Percentiles rank a stretch among this genome's conserved stretches.
These are phyloP conservation scores for Candida coquimbonensis DNA, from an alignment of 805 yeast genomes.

Conservation along the genomic window DNA sequence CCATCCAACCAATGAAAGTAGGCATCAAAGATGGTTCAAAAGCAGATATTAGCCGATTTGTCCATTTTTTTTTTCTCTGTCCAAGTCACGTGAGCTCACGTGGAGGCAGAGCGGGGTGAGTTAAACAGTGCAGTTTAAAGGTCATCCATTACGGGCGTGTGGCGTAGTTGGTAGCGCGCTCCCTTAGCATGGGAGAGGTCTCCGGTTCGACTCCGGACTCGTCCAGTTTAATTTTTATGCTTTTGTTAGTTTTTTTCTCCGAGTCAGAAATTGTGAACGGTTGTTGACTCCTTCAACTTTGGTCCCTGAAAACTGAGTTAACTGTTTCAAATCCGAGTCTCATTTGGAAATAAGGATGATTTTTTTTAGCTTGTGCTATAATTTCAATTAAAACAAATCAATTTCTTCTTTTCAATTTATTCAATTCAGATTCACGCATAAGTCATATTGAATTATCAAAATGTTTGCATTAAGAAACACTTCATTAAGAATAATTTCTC, in stretches of 20 bases:
- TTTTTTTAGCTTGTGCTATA: not conserved
- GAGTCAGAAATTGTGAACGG: not conserved
- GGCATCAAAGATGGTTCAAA: too few relatives aligned
- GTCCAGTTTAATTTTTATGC: conserved; percentile 37
- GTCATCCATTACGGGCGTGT: conserved; percentile 44
- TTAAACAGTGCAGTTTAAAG: too few relatives aligned
- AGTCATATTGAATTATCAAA: not conserved
- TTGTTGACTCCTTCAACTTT: not conserved
- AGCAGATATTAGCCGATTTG: too few relatives aligned
- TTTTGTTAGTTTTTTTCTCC: not conserved
- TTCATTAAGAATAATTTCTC: conserved; percentile 1
- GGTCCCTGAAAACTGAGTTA: not conserved
- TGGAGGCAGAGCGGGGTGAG: not conserved
- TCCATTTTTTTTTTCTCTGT: too few relatives aligned
- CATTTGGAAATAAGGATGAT: not conserved
- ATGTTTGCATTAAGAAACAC: conserved; percentile 6
- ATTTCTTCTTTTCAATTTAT: not conserved
- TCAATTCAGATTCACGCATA: not conserved
- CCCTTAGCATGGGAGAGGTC: conserved; percentile 77
- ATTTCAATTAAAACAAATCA: not conserved
- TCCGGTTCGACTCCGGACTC: conserved; percentile 74
- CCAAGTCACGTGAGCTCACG: not conserved
- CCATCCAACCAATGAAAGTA: too few relatives aligned
- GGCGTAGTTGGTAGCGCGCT: conserved; percentile 82
- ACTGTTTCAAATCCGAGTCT: not conserved